A percentile compares a stretch with the other conserved stretches of the same genome.
Evolutionary conservation across 1,139 yeast genomes (phyloP).

Genomic region (Lodderomyces metapsilosis): DNA sequence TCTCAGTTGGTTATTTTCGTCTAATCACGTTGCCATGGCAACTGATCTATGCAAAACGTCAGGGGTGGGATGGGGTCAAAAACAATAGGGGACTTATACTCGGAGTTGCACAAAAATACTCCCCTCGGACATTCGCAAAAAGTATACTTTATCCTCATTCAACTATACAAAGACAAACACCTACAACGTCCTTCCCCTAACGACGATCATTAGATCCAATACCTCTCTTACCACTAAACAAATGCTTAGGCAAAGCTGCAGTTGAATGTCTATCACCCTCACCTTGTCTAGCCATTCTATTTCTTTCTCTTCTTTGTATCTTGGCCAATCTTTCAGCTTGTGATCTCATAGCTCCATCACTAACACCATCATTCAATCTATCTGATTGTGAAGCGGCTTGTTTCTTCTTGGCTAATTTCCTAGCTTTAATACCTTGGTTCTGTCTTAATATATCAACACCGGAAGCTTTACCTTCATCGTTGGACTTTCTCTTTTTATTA

Average conservation of each 20-base stretch:
- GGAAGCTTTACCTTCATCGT: conserved; percentile 40
- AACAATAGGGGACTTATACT: not conserved
- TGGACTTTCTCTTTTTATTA: conserved; percentile 39
- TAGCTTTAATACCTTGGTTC: conserved; percentile 46
- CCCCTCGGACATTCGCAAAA: too few species aligned
- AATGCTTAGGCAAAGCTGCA: conserved; percentile 86
- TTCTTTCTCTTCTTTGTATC: conserved; percentile 90
- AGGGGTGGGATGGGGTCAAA: too few species aligned
- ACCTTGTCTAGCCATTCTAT: conserved; percentile 89
- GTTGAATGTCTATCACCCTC: conserved; percentile 93
- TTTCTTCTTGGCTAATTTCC: conserved; percentile 47
- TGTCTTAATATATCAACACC: conserved; percentile 76
- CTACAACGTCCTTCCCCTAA: conserved; percentile 21
- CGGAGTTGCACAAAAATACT: not conserved
- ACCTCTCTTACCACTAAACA: conserved; percentile 96
- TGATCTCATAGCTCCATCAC: conserved; percentile 75
- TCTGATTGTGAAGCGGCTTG: conserved; percentile 64
- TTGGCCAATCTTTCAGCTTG: conserved; percentile 88
- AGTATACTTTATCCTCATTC: too few species aligned
- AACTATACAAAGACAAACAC: not conserved
- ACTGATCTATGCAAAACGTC: too few species aligned
- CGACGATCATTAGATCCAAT: conserved; percentile 82
- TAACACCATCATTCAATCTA: conserved; percentile 83
- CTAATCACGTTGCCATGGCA: not conserved
- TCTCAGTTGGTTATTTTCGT: too few species aligned